These are phyloP conservation scores for Aquilaria malaccensis DNA, from an alignment of 345 rosid genomes.

Conservation along the genomic window DNA sequence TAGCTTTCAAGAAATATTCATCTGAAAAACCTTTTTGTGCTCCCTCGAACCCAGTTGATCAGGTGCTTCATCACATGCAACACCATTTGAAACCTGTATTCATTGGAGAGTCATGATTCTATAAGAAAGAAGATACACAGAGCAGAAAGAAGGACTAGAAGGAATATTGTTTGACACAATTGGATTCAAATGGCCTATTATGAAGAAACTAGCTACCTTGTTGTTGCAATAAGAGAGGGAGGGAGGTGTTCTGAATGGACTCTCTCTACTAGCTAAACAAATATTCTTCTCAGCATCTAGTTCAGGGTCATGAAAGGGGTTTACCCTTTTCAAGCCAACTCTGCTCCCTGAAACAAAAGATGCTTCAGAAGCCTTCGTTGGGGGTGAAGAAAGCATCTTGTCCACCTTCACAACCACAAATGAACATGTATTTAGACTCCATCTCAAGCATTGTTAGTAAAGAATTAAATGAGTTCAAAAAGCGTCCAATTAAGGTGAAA, in stretches of 20 bases:
- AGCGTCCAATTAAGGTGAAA: neutral
- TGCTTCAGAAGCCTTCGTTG: slow-evolving; percentile 29
- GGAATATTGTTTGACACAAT: too few species aligned
- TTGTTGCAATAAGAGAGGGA: slow-evolving; percentile 54
- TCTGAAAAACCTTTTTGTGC: slow-evolving; percentile 65
- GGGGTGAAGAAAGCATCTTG: slow-evolving; percentile 41
- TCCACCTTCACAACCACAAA: slow-evolving; percentile 34
- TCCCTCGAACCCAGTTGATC: slow-evolving; percentile 40
- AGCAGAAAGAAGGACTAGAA: neutral
- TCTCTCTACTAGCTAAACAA: slow-evolving; percentile 34
- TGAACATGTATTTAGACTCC: slow-evolving; percentile 24
- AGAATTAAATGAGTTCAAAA: slow-evolving; percentile 9
- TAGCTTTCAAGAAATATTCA: slow-evolving; percentile 3
- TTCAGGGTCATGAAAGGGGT: slow-evolving; percentile 31
- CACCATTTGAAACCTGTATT: slow-evolving; percentile 36
- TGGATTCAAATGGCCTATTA: neutral
- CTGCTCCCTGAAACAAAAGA: slow-evolving; percentile 25
- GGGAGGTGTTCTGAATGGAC: slow-evolving; percentile 94
- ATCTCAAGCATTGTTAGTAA: slow-evolving; percentile 9
- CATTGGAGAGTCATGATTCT: slow-evolving; percentile 9
- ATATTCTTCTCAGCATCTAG: slow-evolving; percentile 9
- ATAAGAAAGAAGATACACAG: neutral
- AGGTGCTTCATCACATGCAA: slow-evolving; percentile 33
- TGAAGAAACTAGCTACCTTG: slow-evolving; percentile 35
- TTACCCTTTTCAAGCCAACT: slow-evolving; percentile 36